Conservation (phyloP, 306 rosid genomes). For the Quercus gilva region DNA sequence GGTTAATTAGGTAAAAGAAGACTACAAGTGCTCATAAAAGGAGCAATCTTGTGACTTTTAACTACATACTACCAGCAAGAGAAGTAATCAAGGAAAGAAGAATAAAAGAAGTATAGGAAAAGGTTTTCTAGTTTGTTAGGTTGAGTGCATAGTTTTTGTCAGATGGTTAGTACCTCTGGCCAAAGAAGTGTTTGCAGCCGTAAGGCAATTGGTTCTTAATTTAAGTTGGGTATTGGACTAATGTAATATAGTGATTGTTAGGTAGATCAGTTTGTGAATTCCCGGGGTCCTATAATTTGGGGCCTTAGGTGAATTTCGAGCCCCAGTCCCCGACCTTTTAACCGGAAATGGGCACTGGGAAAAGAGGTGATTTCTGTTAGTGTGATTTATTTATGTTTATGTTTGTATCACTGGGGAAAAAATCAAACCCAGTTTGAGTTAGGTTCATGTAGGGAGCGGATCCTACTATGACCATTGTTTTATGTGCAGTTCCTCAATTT, state of each 20-base stretch:
- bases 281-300: constrained; percentile 57
- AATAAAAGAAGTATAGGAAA: constrained; percentile 32
- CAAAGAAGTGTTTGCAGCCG: constrained; percentile 42
- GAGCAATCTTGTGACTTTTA: constrained; percentile 33
- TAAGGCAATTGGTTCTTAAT: constrained; percentile 49
- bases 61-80: constrained; percentile 36
- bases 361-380: constrained; percentile 21
- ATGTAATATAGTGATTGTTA: constrained; percentile 31
- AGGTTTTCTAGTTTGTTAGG: constrained; percentile 29
- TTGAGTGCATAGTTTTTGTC: constrained; percentile 40
- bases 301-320: constrained; percentile 42
- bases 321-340: constrained; percentile 62
- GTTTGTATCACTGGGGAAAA: constrained; percentile 42
- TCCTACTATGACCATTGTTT: constrained; percentile 55
- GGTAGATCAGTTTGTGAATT: constrained; percentile 44
- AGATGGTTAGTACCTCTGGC: constrained; percentile 29
- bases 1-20: constrained; percentile 36
- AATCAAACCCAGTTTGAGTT: constrained; percentile 29
- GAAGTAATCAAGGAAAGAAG: constrained; percentile 35
- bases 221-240: constrained; percentile 24
- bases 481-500: constrained; percentile 12
- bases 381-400: constrained; percentile 35
- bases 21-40: constrained; percentile 11
- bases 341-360: constrained; percentile 62
- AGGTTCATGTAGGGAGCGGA: constrained; percentile 65